These are phyloP conservation scores for Venturiaceae sp. DNA, from an alignment of 2,329 filamentous ascomycete genomes.

Conservation along the genomic window DNA sequence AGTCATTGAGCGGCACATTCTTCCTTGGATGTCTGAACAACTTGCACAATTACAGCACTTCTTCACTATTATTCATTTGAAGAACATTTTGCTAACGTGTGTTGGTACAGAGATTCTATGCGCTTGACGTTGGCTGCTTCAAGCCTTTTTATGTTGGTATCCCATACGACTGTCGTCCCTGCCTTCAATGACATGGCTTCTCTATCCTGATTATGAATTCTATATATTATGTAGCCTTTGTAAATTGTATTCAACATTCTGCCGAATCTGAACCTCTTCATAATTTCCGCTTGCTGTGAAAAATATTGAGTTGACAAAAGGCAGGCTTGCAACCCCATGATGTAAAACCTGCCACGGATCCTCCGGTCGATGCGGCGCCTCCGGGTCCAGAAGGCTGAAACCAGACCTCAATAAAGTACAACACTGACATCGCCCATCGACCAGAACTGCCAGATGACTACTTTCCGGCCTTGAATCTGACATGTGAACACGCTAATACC, in stretches of 20 bases:
- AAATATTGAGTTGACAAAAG: no score
- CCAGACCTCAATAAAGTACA: neutral
- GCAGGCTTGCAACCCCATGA: no score
- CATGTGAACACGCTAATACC: neutral
- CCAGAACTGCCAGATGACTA: neutral
- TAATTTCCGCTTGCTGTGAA: neutral
- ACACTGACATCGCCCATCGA: neutral
- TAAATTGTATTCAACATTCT: neutral
- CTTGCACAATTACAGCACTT: conserved; percentile 6
- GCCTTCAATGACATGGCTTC: no score
- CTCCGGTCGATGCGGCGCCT: neutral
- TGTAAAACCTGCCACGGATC: no score
- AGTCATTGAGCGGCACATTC: conserved; percentile 56
- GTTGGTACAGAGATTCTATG: neutral
- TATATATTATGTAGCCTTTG: neutral
- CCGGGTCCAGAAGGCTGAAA: neutral
- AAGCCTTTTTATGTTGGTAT: no score
- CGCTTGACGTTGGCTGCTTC: no score
- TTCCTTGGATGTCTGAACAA: conserved; percentile 70
- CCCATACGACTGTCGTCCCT: no score
- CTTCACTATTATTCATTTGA: neutral
- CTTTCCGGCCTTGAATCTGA: neutral
- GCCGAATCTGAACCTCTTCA: neutral
- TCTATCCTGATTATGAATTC: no score
- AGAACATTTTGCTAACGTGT: neutral